These are phyloP conservation scores for Cladophialophora bantiana DNA, from an alignment of 2,329 filamentous ascomycete species.

Conservation along the genomic window DNA sequence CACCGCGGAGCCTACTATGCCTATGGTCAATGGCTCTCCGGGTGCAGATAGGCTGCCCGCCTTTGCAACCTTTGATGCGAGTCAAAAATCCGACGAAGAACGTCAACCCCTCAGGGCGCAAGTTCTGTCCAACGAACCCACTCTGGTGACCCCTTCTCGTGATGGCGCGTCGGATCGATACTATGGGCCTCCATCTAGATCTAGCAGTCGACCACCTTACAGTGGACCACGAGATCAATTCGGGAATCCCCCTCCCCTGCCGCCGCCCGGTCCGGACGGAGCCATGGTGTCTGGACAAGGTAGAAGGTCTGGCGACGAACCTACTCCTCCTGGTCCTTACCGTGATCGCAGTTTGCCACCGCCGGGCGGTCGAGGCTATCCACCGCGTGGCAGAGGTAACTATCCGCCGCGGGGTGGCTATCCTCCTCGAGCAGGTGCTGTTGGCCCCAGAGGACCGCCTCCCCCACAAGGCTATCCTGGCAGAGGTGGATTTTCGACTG, in stretches of 20 bases:
- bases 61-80: slow-evolving; percentile 53
- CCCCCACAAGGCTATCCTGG: slow-evolving; percentile 52
- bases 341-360: slow-evolving; percentile 36
- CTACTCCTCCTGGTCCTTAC: slow-evolving; percentile 29
- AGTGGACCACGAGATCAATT: slow-evolving; percentile 47
- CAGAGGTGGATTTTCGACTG: slow-evolving; percentile 46
- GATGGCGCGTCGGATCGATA: slow-evolving; percentile 43
- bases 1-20: slow-evolving; percentile 64
- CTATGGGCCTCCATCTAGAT: slow-evolving; percentile 42
- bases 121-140: slow-evolving; percentile 30
- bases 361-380: slow-evolving; percentile 51
- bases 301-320: slow-evolving; percentile 30
- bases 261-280: slow-evolving; percentile 44
- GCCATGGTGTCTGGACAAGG: slow-evolving; percentile 34
- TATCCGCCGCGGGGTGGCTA: slow-evolving; percentile 50
- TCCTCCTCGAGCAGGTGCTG: slow-evolving; percentile 44
- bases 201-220: slow-evolving; percentile 45
- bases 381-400: slow-evolving; percentile 64
- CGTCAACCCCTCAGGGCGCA: slow-evolving; percentile 34
- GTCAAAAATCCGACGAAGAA: slow-evolving; percentile 33
- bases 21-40: slow-evolving; percentile 64
- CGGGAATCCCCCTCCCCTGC: slow-evolving; percentile 44
- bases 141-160: slow-evolving; percentile 31
- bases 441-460: slow-evolving; percentile 49
- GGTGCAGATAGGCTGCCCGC: slow-evolving; percentile 58